Evolutionary conservation across 495 filamentous ascomycete species (phyloP), one percentile per base, ranked within the genome.

Genomic region (Hypoxylon cercidicola): DNA sequence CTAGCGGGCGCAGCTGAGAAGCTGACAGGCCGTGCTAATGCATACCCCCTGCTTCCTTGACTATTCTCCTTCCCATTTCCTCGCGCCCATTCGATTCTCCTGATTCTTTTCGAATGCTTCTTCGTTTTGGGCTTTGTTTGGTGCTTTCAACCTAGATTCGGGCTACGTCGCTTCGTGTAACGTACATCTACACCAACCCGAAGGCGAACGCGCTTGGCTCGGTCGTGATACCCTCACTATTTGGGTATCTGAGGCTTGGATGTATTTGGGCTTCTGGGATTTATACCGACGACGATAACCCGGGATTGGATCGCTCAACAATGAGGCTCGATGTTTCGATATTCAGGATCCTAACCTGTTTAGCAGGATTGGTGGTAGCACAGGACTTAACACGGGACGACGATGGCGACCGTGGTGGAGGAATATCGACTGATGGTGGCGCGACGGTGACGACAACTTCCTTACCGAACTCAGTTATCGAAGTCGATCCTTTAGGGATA

Each of bases 291-390:
- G 43, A 62, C 47, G 48, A 66, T 46, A 55, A 45, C 59, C 34
- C 37, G 41, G 48, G 28, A 21, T 37, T 41, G 46, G 46, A n/a
- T 55, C 51, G 23, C 55, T 66, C 60, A 56, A 69, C 65, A 45
- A 73, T 73, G 71, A 64, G 68, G 66, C 62, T 51, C 68, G 63
- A 67, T 69, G 68, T 49, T 37, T 62, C 68, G 55, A 60, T 35
- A 62, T 57, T 41, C 21, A 62, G 62, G 68, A 64, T 67, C 54
- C 51, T 69, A 23, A 61, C 68, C 66, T 69, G 61, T 43, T 47
- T 63, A 28, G 41, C 56, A 47, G 56, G 68, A 28, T 60, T 60
- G 44, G 60, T 23, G 60, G 52, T 25, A 46, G 66, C 62, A 41
- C 34, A 46, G n/a, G n/a, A n/a, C n/a, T n/a, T n/a, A n/a, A n/a